Base-by-base conservation (phyloP, 495 filamentous ascomycete genomes). In the Aspergillus saccharolyticus region DNA sequence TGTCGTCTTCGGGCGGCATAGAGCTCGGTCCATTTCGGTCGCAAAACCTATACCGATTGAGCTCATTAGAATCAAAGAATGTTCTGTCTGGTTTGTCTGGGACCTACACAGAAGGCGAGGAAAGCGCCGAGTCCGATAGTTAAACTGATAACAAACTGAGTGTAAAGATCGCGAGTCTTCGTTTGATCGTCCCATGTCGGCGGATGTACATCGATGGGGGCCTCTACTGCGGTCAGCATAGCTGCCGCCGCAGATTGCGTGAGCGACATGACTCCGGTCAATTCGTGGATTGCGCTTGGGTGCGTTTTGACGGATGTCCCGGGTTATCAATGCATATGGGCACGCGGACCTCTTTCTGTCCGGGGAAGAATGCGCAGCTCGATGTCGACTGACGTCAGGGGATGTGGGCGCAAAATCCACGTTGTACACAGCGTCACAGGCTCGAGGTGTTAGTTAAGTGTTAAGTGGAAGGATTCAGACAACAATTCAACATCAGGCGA, bases 1-100 rank as follows among this genome's bases (percentile, higher is more conserved):
- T 85, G 84, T 63, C 85, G 80, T 68, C 88, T 91, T 54, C 95
- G 84, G 16, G 95, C 93, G 20, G 92, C 91, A 70, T 97, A 99
- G 15, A 99, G 82, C 24, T 85, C 83, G 49, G 88, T 86, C 95
- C 95, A 99, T 81, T 91, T 85, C 57, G 92, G 90, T 53, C 95
- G 85, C 47, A 99, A 78, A 46, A 90, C 70, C 86, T 85, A 66
- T 24, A 44, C 30, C 20, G 10, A 25, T 42, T 19, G 22, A 16
- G 7, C 53, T 52, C 1, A 24, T 50, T 15, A 17, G 54, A 25
- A 18, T 21, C 45, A 30, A 54, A 39, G 43, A 7, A n/a, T 1
- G 46, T 10, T 20, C 20, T 22, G 22, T 17, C 16, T 15, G 44
- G 18, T 21, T n/a, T 30, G 9, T 8, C 5, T 25, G 48, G 28